Base-by-base conservation (phyloP, 208 protist species). In the Leishmania tropica region DNA sequence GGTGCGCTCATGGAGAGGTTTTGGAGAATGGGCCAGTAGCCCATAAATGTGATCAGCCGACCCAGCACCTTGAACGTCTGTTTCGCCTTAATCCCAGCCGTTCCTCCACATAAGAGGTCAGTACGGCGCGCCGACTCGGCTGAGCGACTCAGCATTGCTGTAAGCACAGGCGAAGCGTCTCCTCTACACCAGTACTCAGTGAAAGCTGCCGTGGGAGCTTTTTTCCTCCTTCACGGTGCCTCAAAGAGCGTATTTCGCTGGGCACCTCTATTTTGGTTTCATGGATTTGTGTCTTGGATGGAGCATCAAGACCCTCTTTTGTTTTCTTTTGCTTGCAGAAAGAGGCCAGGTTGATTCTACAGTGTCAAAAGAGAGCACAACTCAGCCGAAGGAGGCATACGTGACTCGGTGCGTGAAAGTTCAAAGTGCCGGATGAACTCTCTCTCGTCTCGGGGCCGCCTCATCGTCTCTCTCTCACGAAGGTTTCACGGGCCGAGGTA, bases 1-100 rank as follows among this genome's bases (percentile, higher is more conserved):
- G 67, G 70, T 90, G 78, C 68, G 83, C 65, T 95, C 91, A 24
- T 92, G 88, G 89, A 93, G 84, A 79, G 68, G 75, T 4, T 85
- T 40, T 83, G 81, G 35, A 84, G 79, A 37, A 77, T 90, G n/a
- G 82, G 77, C n/a, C 84, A 83, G 75, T 86, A 87, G 42, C 56
- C 81, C 31, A 65, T 89, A 47, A 81, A 81, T 53, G 64, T 89
- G 40, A 76, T 45, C 62, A 86, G 76, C 28, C 71, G 70, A 11
- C 58, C 64, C 53, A 80, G 73, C 28, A 87, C 76, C 76, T 65
- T 81, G 73, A 45, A 81, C 58, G 40, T 53, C 8, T 85, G 84
- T 65, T 84, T 87, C 31, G 65, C 84, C 0, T 70, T 79, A 76
- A 75, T 74, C 31, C 76, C 80, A 42, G 62, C 73, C 6, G 31